A percentile compares a stretch with the other conserved stretches of the same genome.
These are phyloP conservation scores for Monascus ruber DNA, from an alignment of 2,329 filamentous ascomycete species.

Conservation along the genomic window DNA sequence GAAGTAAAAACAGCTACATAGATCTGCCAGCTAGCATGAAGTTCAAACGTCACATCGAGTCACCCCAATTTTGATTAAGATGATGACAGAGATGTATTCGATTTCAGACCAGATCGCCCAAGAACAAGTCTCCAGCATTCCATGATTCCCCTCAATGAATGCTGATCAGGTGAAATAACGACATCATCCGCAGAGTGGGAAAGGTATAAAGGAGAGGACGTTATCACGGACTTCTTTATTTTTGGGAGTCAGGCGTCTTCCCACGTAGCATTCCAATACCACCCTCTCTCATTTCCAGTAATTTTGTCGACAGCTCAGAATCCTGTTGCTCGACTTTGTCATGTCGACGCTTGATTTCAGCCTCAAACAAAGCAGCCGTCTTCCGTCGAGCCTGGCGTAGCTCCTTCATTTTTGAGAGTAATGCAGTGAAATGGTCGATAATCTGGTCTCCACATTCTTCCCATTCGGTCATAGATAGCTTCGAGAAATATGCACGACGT, in stretches of 20 bases:
- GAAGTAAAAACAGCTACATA: too few species aligned
- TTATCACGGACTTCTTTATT: too few species aligned
- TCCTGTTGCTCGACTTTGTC: constrained; percentile 39
- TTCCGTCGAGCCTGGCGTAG: constrained; percentile 44
- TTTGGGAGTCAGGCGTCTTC: constrained; percentile 9
- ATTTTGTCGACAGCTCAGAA: constrained; percentile 36
- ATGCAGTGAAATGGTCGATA: constrained; percentile 41
- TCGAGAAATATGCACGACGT: constrained; percentile 41
- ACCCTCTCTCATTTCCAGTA: constrained; percentile 43
- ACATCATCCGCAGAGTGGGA: too few species aligned
- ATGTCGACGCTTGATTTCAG: constrained; percentile 44
- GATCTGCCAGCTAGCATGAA: too few species aligned
- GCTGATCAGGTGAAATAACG: too few species aligned
- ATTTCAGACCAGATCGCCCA: too few species aligned
- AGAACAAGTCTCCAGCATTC: too few species aligned
- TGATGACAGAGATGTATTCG: too few species aligned
- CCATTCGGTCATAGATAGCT: constrained; percentile 45
- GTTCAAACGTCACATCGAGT: too few species aligned
- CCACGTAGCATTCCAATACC: constrained; percentile 43
- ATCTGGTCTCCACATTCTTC: constrained; percentile 53
- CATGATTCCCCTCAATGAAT: too few species aligned
- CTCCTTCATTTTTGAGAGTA: constrained; percentile 41
- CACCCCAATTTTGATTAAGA: too few species aligned
- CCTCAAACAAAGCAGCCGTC: constrained; percentile 43
- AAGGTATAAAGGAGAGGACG: too few species aligned